Evolutionary conservation across 345 rosid genomes (phyloP), one percentile per base, ranked within the genome.

Genomic region (Populus euphratica): DNA sequence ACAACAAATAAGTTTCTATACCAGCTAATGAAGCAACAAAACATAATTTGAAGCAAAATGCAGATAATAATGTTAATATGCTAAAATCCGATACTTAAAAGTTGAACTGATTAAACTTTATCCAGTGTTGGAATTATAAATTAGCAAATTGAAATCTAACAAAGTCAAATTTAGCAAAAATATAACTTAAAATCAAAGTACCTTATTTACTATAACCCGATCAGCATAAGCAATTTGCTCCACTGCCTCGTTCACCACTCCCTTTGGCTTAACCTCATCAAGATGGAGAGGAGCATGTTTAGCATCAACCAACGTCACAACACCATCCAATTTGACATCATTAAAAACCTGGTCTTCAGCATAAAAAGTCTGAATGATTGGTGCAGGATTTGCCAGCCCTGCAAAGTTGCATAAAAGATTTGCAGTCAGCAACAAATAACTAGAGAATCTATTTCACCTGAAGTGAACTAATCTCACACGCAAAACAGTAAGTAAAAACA

Each of bases 221-320:
- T 96, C 99, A 27, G 97, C 99, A 81, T 96, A 96, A 5, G 98
- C 99, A 72, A 96, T 96, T 88, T 96, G 99, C 86, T 96, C 97
- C 64, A 92, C 82, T 62, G 99, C 98, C 91, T 96, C 99, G 78
- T 96, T 93, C 76, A 96, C 98, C 20, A 92, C 90, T 82, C 99
- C 98, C 76, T 92, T 75, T 35, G 97, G 97, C 78, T 96, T 93
- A 69, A 89, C 94, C 79, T 93, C 98, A 66, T 92, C 91, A 54
- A 93, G 86, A 83, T 92, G 99, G 78, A 93, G 86, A 72, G 72
- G 72, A 82, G 89, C 98, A 86, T 96, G 99, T 81, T 96, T 96
- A 68, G 99, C 94, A 87, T 96, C 99, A 69, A 93, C 99, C 68
- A 96, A 85, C 49, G 99, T 96, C 62, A 96, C 94, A 73, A 93